Conservation (phyloP, 306 rosid species). For the Rubus idaeus region DNA sequence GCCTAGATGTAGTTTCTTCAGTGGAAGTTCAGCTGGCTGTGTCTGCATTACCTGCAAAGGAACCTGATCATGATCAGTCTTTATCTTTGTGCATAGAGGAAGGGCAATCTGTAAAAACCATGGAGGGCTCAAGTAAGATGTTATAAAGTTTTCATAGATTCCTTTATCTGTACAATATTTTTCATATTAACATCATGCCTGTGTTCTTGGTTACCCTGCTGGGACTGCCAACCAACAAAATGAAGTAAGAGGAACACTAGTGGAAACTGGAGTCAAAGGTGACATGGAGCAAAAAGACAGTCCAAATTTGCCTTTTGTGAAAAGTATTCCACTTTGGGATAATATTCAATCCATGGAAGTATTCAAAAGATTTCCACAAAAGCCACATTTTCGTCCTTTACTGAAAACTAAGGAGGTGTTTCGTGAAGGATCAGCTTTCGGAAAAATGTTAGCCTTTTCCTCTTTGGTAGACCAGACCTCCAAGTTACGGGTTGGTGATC, state of each 20-base stretch:
- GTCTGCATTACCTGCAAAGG: background rate
- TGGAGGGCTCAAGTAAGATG: background rate
- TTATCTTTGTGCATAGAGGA: background rate
- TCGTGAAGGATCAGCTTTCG: constrained; percentile 25
- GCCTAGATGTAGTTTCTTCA: background rate
- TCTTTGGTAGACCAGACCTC: constrained; percentile 19
- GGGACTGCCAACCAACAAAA: background rate
- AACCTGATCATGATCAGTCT: background rate
- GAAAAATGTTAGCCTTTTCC: constrained; percentile 22
- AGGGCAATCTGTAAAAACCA: background rate
- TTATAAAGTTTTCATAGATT: background rate
- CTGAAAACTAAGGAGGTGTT: background rate
- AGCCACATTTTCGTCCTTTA: constrained; percentile 25
- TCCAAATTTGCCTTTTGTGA: constrained; percentile 16
- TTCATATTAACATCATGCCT: background rate
- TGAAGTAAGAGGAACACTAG: background rate
- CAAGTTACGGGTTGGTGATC: constrained; percentile 8
- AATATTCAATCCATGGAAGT: constrained; percentile 9
- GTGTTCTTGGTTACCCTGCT: constrained; percentile 8
- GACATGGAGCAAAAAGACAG: background rate
- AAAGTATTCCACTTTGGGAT: constrained; percentile 12
- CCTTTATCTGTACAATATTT: background rate
- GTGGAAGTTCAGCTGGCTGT: background rate
- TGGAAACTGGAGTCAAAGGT: constrained; percentile 6
- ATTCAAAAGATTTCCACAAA: constrained; percentile 21